phyloP scores from a whole-genome alignment of 257 asterid genomes.

The Ehretia macrophylla region DNA sequence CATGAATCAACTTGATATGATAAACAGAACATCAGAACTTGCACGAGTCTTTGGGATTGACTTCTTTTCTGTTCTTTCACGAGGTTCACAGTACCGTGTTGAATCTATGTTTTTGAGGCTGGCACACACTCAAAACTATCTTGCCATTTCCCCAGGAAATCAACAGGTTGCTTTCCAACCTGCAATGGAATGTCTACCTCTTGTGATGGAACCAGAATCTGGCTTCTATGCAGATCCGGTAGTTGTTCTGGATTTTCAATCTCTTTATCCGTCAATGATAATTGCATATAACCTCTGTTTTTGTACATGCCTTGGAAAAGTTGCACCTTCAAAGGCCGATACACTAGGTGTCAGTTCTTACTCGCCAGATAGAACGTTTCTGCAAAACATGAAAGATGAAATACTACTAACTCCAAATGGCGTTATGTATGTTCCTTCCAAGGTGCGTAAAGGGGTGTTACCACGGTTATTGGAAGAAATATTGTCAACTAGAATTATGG shows the following conservation, averaged over 20 bases:
- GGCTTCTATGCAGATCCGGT: slow-evolving; percentile 90
- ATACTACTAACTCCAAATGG: slow-evolving; percentile 83
- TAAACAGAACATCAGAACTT: slow-evolving; percentile 96
- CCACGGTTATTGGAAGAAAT: slow-evolving; percentile 93
- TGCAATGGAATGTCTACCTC: slow-evolving; percentile 97
- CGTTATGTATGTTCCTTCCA: slow-evolving; percentile 79
- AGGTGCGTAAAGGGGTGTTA: slow-evolving; percentile 69
- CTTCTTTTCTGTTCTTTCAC: slow-evolving; percentile 88
- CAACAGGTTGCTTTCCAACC: slow-evolving; percentile 94
- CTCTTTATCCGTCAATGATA: slow-evolving; percentile 97
- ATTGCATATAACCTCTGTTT: slow-evolving; percentile 92
- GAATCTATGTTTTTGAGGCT: slow-evolving; percentile 91
- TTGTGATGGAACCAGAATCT: slow-evolving; percentile 99
- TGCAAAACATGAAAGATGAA: slow-evolving; percentile 47
- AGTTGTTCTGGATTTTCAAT: slow-evolving; percentile 89
- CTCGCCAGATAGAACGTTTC: slow-evolving; percentile 45
- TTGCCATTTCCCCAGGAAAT: slow-evolving; percentile 92
- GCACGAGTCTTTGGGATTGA: slow-evolving; percentile 97
- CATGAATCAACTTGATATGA: slow-evolving; percentile 82
- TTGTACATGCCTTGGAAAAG: slow-evolving; percentile 90
- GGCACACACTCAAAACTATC: slow-evolving; percentile 88
- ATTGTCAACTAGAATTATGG: slow-evolving; percentile 89
- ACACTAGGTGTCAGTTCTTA: slow-evolving; percentile 83
- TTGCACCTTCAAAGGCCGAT: slow-evolving; percentile 38
- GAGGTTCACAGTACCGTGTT: slow-evolving; percentile 97